Conservation (phyloP, 202 grass and related monocot genomes). For the Carex arenaria region DNA sequence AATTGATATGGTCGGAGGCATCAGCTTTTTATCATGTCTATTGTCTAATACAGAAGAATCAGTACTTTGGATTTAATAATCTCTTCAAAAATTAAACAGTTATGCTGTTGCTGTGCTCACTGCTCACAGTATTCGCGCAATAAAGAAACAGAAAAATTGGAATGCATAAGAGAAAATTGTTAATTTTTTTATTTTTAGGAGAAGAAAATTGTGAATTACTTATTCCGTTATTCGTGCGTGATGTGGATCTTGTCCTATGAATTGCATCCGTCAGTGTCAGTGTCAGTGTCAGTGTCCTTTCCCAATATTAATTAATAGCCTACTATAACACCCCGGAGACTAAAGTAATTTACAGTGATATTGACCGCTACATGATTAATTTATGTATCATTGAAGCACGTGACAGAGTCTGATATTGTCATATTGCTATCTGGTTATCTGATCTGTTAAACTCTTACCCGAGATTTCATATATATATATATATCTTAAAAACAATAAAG, state of each 20-base stretch:
- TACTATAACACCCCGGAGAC: neutral
- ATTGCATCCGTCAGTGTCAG: slow-evolving; percentile 6
- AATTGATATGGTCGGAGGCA: neutral
- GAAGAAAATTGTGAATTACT: neutral
- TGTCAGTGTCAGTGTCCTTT: slow-evolving; percentile 13
- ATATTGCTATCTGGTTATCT: too few species aligned
- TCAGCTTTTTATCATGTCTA: neutral
- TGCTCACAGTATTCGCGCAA: neutral
- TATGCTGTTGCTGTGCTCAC: neutral
- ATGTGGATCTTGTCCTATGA: neutral
- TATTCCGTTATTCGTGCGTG: neutral
- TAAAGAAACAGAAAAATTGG: neutral
- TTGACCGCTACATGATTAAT: too few species aligned
- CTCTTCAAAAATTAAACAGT: neutral
- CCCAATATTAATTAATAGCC: neutral
- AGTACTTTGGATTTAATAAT: neutral
- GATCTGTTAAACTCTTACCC: too few species aligned
- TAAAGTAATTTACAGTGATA: neutral
- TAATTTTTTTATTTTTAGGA: too few species aligned
- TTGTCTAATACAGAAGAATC: neutral
- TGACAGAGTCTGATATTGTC: too few species aligned
- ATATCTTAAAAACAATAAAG: too few species aligned
- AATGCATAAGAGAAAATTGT: neutral
- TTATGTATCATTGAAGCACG: too few species aligned
- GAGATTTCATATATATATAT: too few species aligned